Evolutionary conservation across 257 asterid species (phyloP), one percentile per base, ranked within the genome.

Genomic region (Schizonepeta tenuifolia): DNA sequence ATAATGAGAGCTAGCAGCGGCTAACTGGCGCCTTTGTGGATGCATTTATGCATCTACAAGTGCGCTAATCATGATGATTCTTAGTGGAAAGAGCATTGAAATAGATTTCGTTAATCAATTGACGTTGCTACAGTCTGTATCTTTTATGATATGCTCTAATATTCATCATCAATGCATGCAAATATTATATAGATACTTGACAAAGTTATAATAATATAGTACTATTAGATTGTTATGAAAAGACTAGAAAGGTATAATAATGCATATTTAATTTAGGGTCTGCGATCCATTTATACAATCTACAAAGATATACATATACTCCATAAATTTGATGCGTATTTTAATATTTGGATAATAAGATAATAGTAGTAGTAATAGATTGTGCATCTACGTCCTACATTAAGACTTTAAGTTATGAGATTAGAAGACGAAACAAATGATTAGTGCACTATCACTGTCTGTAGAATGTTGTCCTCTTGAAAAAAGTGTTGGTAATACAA

Each of bases 371-470:
- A 35, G 36, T 36, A 11, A 62, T 20, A 63, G 36, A 64, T 64
- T 7, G 24, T 65, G 70, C 57, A 65, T 65, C 58, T 65, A 46
- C 70, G 70, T 46, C 56, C 70, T 10, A 18, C 26, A 72, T 13
- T 14, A 12, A 4, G 17, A 18, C 26, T 67, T 13, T 14, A 12
- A 4, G 17, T 70, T 11, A 53, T 53, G 66, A 59, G 77, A 49
- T 69, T 79, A 77, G 36, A 38, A 50, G 59, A 21, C 28, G 60
- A 65, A 62, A 35, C 83, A 68, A 82, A 82, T 79, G 82, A 82
- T 82, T 73, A 79, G 75, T 58, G 67, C 79, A 78, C 77, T 55
- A 75, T 69, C 75, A 65, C 80, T 70, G 71, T 75, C 78, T 33
- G 40, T 35, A 26, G 72, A 78, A 70, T 78, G 74, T 75, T 60